Conservation (phyloP, 352 stramenopile genomes). For the Phytopythium montanum region DNA sequence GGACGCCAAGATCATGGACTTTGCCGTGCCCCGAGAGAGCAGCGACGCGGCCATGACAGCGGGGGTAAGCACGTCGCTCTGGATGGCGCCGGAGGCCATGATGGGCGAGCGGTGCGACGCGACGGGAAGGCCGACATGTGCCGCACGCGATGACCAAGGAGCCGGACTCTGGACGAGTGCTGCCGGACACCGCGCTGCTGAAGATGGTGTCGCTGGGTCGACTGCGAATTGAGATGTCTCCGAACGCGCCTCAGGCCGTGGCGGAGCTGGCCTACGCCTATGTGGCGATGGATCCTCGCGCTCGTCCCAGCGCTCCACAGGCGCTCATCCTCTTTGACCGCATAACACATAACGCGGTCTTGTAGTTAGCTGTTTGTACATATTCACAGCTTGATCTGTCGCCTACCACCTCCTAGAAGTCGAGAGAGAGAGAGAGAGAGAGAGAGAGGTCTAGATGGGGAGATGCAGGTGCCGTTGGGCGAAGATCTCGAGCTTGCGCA, state of each 20-base stretch:
- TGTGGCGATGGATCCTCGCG: slow-evolving; percentile 26
- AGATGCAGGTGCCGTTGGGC: slow-evolving; percentile 30
- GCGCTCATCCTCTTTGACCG: too few species aligned
- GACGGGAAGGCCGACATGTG: slow-evolving; percentile 34
- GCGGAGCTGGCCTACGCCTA: slow-evolving; percentile 30
- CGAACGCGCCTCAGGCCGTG: slow-evolving; percentile 9
- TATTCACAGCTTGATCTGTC: not conserved
- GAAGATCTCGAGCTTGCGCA: slow-evolving; percentile 24
- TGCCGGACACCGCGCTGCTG: slow-evolving; percentile 36
- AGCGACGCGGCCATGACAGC: slow-evolving; percentile 30
- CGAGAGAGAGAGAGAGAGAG: not conserved
- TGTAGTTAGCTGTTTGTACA: too few species aligned
- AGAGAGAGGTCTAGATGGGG: slow-evolving; percentile 19
- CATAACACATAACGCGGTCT: too few species aligned
- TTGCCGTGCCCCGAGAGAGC: slow-evolving; percentile 28
- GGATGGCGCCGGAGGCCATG: slow-evolving; percentile 44
- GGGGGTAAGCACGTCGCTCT: slow-evolving; percentile 22
- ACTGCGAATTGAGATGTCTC: slow-evolving; percentile 37
- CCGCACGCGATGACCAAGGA: slow-evolving; percentile 29
- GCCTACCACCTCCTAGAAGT: too few species aligned
- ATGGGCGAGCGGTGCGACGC: slow-evolving; percentile 32
- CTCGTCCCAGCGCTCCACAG: slow-evolving; percentile 30
- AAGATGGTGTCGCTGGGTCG: slow-evolving; percentile 43
- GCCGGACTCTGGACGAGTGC: slow-evolving; percentile 16
- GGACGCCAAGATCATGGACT: slow-evolving; percentile 44